Conservation (phyloP, 106 monocot species). For the Ottelia alismoides region DNA sequence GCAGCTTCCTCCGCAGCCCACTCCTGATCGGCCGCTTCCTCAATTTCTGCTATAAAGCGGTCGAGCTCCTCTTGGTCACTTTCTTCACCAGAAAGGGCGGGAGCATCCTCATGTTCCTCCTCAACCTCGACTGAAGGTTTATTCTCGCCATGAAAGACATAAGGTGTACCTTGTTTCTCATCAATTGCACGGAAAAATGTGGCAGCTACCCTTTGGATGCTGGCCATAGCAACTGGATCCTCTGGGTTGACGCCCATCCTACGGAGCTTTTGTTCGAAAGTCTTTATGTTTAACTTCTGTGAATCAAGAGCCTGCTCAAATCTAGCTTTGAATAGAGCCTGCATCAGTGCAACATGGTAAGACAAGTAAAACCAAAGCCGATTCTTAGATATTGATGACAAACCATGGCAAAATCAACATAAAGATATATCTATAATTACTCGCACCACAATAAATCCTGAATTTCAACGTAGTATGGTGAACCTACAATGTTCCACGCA, state of each 20-base stretch:
- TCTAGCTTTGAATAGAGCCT: constrained; percentile 98
- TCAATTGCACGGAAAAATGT: constrained; percentile 98
- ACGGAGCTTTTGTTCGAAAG: constrained; percentile 74
- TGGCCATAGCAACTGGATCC: constrained; percentile 94
- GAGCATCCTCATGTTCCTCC: constrained; percentile 12
- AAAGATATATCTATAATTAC: no score
- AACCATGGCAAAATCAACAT: no score
- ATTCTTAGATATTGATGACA: no score
- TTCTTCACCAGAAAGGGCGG: constrained; percentile 46
- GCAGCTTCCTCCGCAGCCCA: constrained; percentile 88
- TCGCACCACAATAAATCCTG: no score
- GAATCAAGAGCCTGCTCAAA: constrained; percentile 99
- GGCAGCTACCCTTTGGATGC: constrained; percentile 88
- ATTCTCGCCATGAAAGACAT: constrained; percentile 49
- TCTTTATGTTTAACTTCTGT: constrained; percentile 95
- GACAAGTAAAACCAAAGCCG: no score
- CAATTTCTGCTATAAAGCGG: constrained; percentile 85
- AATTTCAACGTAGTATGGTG: no score
- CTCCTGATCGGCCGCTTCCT: constrained; percentile 82
- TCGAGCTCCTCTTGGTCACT: constrained; percentile 99
- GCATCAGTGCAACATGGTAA: constrained; percentile 4
- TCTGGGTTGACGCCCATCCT: constrained; percentile 89
- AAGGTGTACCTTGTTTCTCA: constrained; percentile 94
- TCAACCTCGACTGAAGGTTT: constrained; percentile 10
- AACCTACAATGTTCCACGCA: no score